Percentiles rank a stretch among this genome's conserved stretches.
Conservation (phyloP, 139 green algal genomes). For the Edaphochlamys debaryana region DNA sequence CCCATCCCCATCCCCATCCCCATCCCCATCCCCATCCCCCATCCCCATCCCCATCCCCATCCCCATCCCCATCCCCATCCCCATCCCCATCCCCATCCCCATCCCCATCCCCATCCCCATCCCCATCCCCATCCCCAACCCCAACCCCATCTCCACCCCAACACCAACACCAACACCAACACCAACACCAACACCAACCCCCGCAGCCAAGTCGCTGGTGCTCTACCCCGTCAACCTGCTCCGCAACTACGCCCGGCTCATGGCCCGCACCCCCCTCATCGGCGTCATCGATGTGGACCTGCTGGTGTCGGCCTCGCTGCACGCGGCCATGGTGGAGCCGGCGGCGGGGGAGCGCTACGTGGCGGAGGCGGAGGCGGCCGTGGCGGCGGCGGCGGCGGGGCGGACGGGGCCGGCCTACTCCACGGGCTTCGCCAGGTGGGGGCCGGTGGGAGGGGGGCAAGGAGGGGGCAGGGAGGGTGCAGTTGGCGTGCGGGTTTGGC, state of each 20-base stretch:
- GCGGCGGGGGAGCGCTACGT: not conserved
- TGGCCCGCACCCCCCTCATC: constrained; percentile 48
- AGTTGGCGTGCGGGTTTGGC: no score
- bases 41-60: no score
- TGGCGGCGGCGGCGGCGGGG: not conserved
- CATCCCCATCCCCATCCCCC: no score
- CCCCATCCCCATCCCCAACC: no score
- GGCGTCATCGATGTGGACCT: constrained; percentile 54
- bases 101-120: no score
- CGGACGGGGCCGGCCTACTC: not conserved
- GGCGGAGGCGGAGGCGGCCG: not conserved
- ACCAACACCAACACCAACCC: no score
- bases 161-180: no score
- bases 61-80: no score
- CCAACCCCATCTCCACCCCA: no score
- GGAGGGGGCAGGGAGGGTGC: no score
- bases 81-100: no score
- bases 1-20: no score
- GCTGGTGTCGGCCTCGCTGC: constrained; percentile 29
- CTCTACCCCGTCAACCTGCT: constrained; percentile 58
- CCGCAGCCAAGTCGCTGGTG: not conserved
- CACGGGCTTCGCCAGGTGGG: not conserved
- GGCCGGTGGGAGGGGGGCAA: not conserved
- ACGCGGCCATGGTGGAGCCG: not conserved
- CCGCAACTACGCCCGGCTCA: constrained; percentile 51